A percentile compares a stretch with the other conserved stretches of the same genome.
phyloP scores from a whole-genome alignment of 2,329 filamentous ascomycete species.

The Fusarium nurragi region DNA sequence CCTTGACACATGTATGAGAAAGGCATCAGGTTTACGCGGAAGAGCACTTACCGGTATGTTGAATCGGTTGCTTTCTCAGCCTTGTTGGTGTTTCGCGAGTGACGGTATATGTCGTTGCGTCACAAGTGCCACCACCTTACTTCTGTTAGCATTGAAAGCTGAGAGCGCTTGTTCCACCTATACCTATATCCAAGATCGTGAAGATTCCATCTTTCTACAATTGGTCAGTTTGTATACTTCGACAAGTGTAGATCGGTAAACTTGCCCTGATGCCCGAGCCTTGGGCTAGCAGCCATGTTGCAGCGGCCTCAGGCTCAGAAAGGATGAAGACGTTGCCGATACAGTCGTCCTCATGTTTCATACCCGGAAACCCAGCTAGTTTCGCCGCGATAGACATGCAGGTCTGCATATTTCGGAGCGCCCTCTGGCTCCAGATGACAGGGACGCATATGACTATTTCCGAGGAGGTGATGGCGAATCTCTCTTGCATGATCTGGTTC shows the following conservation, averaged over 20 bases:
- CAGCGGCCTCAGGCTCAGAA: conserved; percentile 11
- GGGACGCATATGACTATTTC: conserved; percentile 9
- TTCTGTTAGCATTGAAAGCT: neutral
- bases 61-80: neutral
- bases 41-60: neutral
- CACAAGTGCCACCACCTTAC: neutral
- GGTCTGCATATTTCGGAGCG: neutral
- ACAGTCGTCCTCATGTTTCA: neutral
- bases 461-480: neutral
- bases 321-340: conserved; percentile 8
- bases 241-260: fast-evolving
- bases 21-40: no score
- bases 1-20: neutral
- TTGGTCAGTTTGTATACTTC: neutral
- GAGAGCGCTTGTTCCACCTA: neutral
- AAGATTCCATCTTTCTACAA: neutral
- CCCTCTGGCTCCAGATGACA: neutral
- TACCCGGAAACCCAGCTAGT: neutral
- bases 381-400: neutral
- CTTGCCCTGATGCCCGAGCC: neutral
- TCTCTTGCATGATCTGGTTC: neutral
- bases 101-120: neutral
- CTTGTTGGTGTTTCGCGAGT: neutral
- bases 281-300: neutral
- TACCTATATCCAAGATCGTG: conserved; percentile 1